These are phyloP conservation scores for Lyophyllum decastes DNA, from an alignment of 768 basidiomycete genomes.

Conservation along the genomic window DNA sequence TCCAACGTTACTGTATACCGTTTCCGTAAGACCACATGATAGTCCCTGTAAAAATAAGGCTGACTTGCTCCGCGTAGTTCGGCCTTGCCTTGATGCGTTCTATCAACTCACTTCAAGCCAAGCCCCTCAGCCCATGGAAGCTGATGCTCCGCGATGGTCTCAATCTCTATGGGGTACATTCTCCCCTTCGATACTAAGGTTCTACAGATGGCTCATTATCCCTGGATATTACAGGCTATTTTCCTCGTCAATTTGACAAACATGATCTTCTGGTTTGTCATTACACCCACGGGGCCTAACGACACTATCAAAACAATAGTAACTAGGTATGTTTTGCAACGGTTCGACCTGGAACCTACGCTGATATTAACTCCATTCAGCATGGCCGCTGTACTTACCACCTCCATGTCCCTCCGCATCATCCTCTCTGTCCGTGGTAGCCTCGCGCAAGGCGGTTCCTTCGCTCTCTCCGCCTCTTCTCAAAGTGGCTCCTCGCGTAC, in stretches of 20 bases:
- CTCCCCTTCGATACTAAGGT: not conserved
- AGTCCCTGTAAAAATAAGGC: not conserved
- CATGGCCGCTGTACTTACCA: slow-evolving; percentile 86
- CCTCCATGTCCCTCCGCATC: slow-evolving; percentile 88
- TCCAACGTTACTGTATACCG: slow-evolving; percentile 71
- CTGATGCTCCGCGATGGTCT: slow-evolving; percentile 89
- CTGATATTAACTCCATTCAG: slow-evolving; percentile 24
- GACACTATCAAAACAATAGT: slow-evolving; percentile 85
- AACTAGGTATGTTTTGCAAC: slow-evolving; percentile 43
- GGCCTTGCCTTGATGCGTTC: slow-evolving; percentile 63
- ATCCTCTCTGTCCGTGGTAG: slow-evolving; percentile 80
- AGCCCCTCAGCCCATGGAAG: slow-evolving; percentile 71
- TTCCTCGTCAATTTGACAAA: slow-evolving; percentile 82
- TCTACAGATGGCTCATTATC: slow-evolving; percentile 2
- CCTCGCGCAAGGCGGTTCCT: slow-evolving; percentile 70
- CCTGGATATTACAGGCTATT: slow-evolving; percentile 48
- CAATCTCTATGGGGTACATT: slow-evolving; percentile 75
- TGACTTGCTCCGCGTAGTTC: slow-evolving; percentile 43
- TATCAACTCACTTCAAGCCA: slow-evolving; percentile 54
- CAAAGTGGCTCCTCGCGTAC: slow-evolving; percentile 46
- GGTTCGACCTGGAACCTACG: not conserved
- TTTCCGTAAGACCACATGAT: slow-evolving; percentile 50
- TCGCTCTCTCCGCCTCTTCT: slow-evolving; percentile 53
- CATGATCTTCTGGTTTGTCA: slow-evolving; percentile 86
- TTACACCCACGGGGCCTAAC: slow-evolving; percentile 55